phyloP scores from a whole-genome alignment of 2,329 filamentous ascomycete species.

The Aotearoamyces nothofagi region DNA sequence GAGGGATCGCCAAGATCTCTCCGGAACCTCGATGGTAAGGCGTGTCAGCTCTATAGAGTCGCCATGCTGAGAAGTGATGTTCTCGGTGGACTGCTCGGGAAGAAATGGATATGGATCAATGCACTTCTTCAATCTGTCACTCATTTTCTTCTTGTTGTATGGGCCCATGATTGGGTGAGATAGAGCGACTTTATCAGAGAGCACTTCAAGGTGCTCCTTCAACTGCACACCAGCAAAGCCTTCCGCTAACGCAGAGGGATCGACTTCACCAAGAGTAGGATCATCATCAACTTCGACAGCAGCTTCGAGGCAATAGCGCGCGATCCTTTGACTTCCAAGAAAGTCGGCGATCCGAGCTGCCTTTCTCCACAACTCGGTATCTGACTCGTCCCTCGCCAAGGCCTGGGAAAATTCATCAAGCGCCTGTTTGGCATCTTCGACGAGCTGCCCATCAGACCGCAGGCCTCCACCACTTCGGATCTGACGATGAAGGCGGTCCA shows the following conservation, averaged over 20 bases:
- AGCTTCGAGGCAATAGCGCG: constrained; percentile 48
- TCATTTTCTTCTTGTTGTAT: constrained; percentile 36
- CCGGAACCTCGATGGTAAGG: constrained; percentile 9
- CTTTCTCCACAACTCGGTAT: constrained; percentile 50
- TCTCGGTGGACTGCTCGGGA: constrained; percentile 29
- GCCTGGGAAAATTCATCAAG: constrained; percentile 42
- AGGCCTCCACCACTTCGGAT: constrained; percentile 18
- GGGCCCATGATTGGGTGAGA: constrained; percentile 46
- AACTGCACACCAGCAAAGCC: constrained; percentile 47
- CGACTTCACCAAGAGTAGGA: constrained; percentile 43
- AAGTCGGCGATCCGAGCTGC: constrained; percentile 42
- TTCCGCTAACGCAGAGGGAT: constrained; percentile 47
- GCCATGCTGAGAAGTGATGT: not conserved
- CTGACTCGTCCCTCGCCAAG: constrained; percentile 49
- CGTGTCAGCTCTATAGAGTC: not conserved
- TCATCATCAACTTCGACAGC: constrained; percentile 54
- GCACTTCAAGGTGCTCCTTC: constrained; percentile 34
- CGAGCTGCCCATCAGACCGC: constrained; percentile 18
- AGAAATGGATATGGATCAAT: constrained; percentile 49
- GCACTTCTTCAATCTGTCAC: constrained; percentile 32
- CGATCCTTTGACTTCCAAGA: constrained; percentile 38
- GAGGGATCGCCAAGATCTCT: constrained; percentile 14
- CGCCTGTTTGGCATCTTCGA: constrained; percentile 23
- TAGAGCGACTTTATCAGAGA: constrained; percentile 39
- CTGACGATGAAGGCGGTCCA: constrained; percentile 44